Evolutionary conservation across 1,284 basidiomycete genomes (phyloP).

Genomic region (Ganoderma resinaceum): DNA sequence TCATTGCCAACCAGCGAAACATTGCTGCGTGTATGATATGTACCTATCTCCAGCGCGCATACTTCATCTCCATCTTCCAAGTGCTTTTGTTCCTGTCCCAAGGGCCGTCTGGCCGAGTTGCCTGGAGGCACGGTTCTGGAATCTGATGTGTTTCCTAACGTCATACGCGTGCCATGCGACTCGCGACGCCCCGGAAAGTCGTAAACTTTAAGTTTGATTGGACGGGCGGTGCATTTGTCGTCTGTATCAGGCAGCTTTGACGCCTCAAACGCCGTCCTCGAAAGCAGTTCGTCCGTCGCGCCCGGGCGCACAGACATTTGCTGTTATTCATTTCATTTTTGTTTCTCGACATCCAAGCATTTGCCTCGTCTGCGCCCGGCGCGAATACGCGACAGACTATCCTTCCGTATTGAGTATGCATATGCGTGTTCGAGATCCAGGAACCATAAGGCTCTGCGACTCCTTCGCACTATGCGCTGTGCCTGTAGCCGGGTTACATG

Average conservation of each 20-base stretch:
- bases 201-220: background rate
- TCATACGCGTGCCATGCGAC: background rate
- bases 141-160: background rate
- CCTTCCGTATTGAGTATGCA: background rate
- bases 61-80: background rate
- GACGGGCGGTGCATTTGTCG: background rate
- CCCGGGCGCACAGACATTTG: background rate
- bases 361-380: background rate
- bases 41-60: background rate
- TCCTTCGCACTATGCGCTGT: background rate
- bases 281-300: background rate
- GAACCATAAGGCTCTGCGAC: background rate
- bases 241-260: background rate
- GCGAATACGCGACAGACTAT: background rate
- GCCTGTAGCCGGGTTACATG: background rate
- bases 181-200: background rate
- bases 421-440: background rate
- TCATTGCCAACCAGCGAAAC: background rate
- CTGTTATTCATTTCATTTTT: background rate
- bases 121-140: background rate
- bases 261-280: background rate
- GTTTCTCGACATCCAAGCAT: conserved; percentile 4
- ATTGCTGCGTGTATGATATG: background rate
- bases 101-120: too few relatives aligned
- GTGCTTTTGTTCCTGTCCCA: too few relatives aligned